Conservation (phyloP, 2,329 filamentous ascomycete genomes). For the Ophiostoma novo-ulmi region DNA sequence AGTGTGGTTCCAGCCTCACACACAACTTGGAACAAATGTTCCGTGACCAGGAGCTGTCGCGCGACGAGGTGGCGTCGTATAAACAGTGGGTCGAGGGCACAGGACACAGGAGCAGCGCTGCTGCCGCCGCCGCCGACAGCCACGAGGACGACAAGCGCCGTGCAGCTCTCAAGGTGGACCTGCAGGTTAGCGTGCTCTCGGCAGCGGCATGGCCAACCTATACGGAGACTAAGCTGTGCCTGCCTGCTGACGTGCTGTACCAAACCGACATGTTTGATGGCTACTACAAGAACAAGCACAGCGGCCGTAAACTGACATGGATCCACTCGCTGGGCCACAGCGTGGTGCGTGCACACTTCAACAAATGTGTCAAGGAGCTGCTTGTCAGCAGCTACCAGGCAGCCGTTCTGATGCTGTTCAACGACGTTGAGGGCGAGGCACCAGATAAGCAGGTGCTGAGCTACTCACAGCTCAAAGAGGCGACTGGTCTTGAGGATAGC, state of each 20-base stretch:
- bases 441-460: slow-evolving; percentile 53
- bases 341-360: slow-evolving; percentile 74
- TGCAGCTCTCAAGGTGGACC: slow-evolving; percentile 51
- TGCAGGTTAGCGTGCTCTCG: slow-evolving; percentile 86
- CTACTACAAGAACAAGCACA: slow-evolving; percentile 87
- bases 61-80: slow-evolving; percentile 89
- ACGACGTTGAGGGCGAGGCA: slow-evolving; percentile 46
- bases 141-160: slow-evolving; percentile 22
- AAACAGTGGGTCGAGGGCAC: slow-evolving; percentile 49
- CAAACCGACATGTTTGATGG: slow-evolving; percentile 75
- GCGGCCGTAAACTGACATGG: slow-evolving; percentile 80
- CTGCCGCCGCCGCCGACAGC: slow-evolving; percentile 42
- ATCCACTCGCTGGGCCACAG: slow-evolving; percentile 92
- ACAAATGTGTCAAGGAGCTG: slow-evolving; percentile 77
- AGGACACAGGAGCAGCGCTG: background rate
- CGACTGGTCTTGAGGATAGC: slow-evolving; percentile 66
- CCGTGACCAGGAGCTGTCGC: slow-evolving; percentile 89
- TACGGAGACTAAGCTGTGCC: slow-evolving; percentile 55
- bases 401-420: slow-evolving; percentile 85
- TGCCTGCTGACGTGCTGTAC: slow-evolving; percentile 70
- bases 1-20: slow-evolving; percentile 91
- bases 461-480: slow-evolving; percentile 69
- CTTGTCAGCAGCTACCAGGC: slow-evolving; percentile 90
- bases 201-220: slow-evolving; percentile 91
- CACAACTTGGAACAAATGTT: slow-evolving; percentile 99